Conservation (phyloP, 1,284 basidiomycete species). For the Malassezia arunalokei region DNA sequence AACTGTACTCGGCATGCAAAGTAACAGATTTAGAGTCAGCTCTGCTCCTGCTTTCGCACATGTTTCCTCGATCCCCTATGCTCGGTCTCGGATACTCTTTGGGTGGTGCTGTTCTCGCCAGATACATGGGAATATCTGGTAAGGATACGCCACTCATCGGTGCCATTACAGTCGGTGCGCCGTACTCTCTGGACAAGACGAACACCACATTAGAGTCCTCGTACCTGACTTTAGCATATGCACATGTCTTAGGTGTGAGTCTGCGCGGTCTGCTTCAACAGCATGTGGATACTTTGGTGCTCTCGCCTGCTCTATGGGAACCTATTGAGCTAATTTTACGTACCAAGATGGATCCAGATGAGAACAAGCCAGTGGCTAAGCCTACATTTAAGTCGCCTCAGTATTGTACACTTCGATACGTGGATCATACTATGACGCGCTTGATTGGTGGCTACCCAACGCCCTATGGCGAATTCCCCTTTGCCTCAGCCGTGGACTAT, state of each 20-base stretch:
- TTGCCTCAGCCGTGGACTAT: conserved; percentile 61
- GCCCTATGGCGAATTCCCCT: conserved; percentile 31
- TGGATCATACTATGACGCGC: conserved; percentile 57
- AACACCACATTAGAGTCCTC: conserved; percentile 52
- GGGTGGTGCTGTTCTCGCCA: conserved; percentile 80
- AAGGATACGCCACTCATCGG: conserved; percentile 57
- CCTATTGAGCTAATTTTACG: conserved; percentile 21
- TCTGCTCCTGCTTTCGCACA: conserved; percentile 61
- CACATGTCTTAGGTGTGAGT: conserved; percentile 69
- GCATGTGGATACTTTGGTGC: conserved; percentile 28
- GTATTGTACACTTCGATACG: conserved; percentile 41
- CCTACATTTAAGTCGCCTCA: neutral
- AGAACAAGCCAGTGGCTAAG: conserved; percentile 9
- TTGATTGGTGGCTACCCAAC: conserved; percentile 59
- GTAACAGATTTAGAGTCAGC: conserved; percentile 77
- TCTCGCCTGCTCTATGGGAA: conserved; percentile 28
- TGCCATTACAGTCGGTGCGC: conserved; percentile 66
- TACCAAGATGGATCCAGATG: conserved; percentile 16
- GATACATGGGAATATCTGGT: conserved; percentile 79
- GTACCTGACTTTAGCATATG: conserved; percentile 62
- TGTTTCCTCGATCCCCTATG: conserved; percentile 67
- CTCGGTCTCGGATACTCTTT: conserved; percentile 85
- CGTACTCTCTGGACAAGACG: conserved; percentile 58
- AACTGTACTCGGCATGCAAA: conserved; percentile 66
- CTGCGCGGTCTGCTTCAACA: conserved; percentile 49